phyloP scores from a whole-genome alignment of 1,284 basidiomycete genomes.

The Microbotryum violaceum region DNA sequence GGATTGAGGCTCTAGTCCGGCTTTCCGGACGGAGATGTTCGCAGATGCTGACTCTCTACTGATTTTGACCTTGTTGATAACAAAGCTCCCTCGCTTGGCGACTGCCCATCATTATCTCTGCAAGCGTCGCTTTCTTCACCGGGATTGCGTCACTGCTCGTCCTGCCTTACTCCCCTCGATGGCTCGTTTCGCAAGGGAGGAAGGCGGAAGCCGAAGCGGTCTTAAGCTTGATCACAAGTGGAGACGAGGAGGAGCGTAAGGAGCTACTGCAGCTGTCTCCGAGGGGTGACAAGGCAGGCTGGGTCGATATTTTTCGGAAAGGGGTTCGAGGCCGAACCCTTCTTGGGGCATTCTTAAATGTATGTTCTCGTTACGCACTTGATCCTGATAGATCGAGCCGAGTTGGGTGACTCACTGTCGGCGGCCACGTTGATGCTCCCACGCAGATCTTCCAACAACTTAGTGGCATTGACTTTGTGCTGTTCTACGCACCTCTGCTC shows the following conservation, averaged over 20 bases:
- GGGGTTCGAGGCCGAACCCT: constrained; percentile 40
- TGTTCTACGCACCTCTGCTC: constrained; percentile 42
- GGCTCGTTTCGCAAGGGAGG: constrained; percentile 47
- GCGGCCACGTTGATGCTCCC: too few relatives aligned
- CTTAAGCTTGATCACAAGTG: constrained; percentile 37
- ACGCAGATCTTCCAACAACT: constrained; percentile 11
- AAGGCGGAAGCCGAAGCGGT: constrained; percentile 43
- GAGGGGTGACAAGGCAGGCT: constrained; percentile 6
- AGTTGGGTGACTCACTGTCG: too few relatives aligned
- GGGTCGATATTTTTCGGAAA: constrained; percentile 20
- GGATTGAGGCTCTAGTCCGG: too few relatives aligned
- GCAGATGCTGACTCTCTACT: background rate
- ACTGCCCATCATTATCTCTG: constrained; percentile 47
- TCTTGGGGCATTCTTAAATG: constrained; percentile 46
- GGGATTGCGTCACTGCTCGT: constrained; percentile 6
- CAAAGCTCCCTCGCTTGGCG: constrained; percentile 47
- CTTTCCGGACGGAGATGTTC: too few relatives aligned
- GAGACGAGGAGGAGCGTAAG: constrained; percentile 3
- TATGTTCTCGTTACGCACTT: background rate
- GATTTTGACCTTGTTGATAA: background rate
- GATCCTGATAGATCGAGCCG: too few relatives aligned
- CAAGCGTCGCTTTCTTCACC: constrained; percentile 43
- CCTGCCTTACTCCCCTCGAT: constrained; percentile 52
- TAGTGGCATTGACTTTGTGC: constrained; percentile 14
- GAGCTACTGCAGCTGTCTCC: constrained; percentile 4